Base-by-base conservation (phyloP, 129 eudicot species). In the Deinandra increscens region DNA sequence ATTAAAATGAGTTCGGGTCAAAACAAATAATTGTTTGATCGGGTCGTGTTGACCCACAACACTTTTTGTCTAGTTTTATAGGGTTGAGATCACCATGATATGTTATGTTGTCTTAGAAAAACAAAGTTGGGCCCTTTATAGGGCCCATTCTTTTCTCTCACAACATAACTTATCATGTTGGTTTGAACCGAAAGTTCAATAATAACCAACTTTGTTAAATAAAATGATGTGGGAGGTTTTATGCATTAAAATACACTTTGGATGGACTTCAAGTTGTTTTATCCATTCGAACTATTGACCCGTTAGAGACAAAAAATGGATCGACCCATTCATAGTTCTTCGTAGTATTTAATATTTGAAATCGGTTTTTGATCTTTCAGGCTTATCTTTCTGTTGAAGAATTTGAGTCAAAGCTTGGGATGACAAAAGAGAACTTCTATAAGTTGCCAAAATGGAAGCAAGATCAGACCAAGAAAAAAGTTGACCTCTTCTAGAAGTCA, bases 401-500 rank as follows among this genome's bases (percentile, higher is more conserved):
- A 71, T 90, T 87, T 51, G 78, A 82, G 81, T 54, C 78, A 33
- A 71, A 87, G 37, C 58, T 90, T 23, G 89, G 84, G 41, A 77
- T 87, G 85, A 41, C 77, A 14, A 87, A 83, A 80, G 95, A 78
- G 65, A 86, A 78, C 8, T 90, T 90, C 64, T 87, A 83, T 66
- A 77, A 87, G 69, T 69, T 87, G 61, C 97, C 97, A 4, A 90
- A 85, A 72, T 90, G 97, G 97, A 91, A 91, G 85, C 97, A 91
- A 73, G 95, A 85, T 75, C 64, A 72, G 80, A 87, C 63, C 71
- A 91, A 91, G 84, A 83, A 73, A 82, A 91, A 87, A 70, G 82
- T 75, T 18, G 95, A 83, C 76, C 95, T 87, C 75, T 91, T 91
- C 64, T 91, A 84, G 73, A 41, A 33, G 20, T 26, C 33, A 41